A percentile compares a stretch with the other conserved stretches of the same genome.
Evolutionary conservation across 1,139 yeast genomes (phyloP).

Genomic region (Geotrichum aggregatum): DNA sequence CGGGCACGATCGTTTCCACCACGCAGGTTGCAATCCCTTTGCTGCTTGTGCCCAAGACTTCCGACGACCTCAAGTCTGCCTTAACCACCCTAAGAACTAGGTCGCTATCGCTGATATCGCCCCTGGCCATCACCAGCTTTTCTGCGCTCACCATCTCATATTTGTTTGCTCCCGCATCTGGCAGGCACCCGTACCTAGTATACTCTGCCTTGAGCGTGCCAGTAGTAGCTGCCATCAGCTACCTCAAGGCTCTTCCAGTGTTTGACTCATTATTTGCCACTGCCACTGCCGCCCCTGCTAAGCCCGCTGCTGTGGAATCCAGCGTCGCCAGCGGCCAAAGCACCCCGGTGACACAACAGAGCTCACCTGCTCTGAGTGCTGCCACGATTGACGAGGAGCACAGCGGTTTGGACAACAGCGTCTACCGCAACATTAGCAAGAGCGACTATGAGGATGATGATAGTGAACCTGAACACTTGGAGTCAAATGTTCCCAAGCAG

Average conservation of each 20-base stretch:
- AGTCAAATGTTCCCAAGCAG: not conserved
- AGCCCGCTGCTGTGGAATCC: not conserved
- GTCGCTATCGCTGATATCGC: constrained; percentile 1
- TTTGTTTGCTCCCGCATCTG: constrained; percentile 26
- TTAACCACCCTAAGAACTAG: constrained; percentile 14
- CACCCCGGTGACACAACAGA: constrained; percentile 4
- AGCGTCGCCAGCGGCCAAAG: not conserved
- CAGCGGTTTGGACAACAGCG: constrained; percentile 29
- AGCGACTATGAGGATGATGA: constrained; percentile 15
- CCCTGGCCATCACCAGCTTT: constrained; percentile 26
- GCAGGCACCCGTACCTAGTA: constrained; percentile 32
- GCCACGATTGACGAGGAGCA: constrained; percentile 24
- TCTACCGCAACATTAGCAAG: constrained; percentile 24
- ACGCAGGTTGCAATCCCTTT: constrained; percentile 28
- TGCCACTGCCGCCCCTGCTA: constrained; percentile 5
- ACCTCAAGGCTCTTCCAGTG: constrained; percentile 14
- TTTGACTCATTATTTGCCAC: constrained; percentile 11
- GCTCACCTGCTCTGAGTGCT: not conserved
- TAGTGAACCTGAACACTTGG: constrained; percentile 8
- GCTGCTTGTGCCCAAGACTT: constrained; percentile 14
- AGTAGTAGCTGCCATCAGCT: constrained; percentile 16
- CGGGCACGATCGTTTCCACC: constrained; percentile 30
- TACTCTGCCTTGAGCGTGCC: constrained; percentile 31
- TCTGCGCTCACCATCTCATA: constrained; percentile 27
- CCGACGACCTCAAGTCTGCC: not conserved